Evolutionary conservation across 495 filamentous ascomycete genomes (phyloP).

Genomic region (Hypoxylon trugodes): DNA sequence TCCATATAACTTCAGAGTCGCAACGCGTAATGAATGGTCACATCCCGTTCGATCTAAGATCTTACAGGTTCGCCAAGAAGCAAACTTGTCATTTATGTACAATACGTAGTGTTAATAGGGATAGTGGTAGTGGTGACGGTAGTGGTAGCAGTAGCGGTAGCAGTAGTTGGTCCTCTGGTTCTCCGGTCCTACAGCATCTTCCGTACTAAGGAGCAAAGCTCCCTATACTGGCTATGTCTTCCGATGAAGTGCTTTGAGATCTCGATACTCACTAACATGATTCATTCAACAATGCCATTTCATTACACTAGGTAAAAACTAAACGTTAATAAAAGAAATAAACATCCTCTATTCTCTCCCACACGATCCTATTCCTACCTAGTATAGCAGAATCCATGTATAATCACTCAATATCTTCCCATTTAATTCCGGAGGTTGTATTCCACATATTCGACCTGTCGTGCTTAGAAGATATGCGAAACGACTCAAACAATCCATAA

Average conservation of each 20-base stretch:
- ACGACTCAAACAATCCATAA: slow-evolving; percentile 24
- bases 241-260: background rate
- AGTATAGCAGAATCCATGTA: background rate
- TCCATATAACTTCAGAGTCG: slow-evolving; percentile 14
- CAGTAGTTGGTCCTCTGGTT: no score
- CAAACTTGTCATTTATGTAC: slow-evolving; percentile 10
- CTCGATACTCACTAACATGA: slow-evolving; percentile 1
- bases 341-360: background rate
- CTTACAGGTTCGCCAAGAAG: slow-evolving; percentile 16
- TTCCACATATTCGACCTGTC: background rate
- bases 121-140: no score
- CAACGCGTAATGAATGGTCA: slow-evolving; percentile 31
- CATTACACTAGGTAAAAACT: background rate
- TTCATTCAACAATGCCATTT: slow-evolving; percentile 3
- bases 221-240: no score
- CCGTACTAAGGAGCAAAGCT: no score
- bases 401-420: background rate
- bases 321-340: slow-evolving; percentile 3
- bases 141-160: no score
- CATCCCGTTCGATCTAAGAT: slow-evolving; percentile 27
- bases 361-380: background rate
- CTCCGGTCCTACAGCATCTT: no score
- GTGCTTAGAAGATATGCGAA: slow-evolving; percentile 6
- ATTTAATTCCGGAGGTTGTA: slow-evolving; percentile 5
- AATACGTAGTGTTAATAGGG: background rate